Evolutionary conservation across 2,329 filamentous ascomycete species (phyloP).

Genomic region (Alternaria arborescens): DNA sequence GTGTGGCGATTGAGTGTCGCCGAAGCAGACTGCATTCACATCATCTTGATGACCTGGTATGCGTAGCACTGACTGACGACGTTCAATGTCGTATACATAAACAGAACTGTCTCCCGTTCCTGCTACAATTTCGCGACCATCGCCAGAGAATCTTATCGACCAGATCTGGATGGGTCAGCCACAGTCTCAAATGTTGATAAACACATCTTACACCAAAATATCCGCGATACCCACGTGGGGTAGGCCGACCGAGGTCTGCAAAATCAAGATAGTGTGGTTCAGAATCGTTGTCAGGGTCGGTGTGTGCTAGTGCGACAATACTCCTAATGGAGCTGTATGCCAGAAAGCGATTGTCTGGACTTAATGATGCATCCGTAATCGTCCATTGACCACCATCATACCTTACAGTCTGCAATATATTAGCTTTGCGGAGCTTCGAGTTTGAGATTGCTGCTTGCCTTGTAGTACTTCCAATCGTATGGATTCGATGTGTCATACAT

Average conservation of each 20-base stretch:
- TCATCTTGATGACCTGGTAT: slow-evolving; percentile 84
- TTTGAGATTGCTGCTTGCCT: slow-evolving; percentile 61
- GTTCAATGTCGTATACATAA: slow-evolving; percentile 92
- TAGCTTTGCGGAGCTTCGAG: slow-evolving; percentile 2
- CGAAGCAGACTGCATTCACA: slow-evolving; percentile 97
- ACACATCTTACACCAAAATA: slow-evolving; percentile 41
- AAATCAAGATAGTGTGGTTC: slow-evolving; percentile 85
- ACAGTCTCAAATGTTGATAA: neutral
- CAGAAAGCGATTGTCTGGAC: slow-evolving; percentile 88
- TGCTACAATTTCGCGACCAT: slow-evolving; percentile 88
- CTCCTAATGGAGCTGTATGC: slow-evolving; percentile 91
- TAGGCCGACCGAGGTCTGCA: slow-evolving; percentile 57
- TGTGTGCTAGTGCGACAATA: slow-evolving; percentile 84
- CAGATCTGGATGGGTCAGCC: slow-evolving; percentile 67
- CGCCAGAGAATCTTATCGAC: slow-evolving; percentile 91
- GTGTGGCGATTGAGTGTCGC: slow-evolving; percentile 86
- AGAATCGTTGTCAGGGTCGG: slow-evolving; percentile 81
- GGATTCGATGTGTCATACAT: slow-evolving; percentile 99
- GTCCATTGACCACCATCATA: slow-evolving; percentile 95
- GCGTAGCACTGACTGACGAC: slow-evolving; percentile 74
- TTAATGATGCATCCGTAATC: slow-evolving; percentile 90
- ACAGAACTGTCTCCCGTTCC: slow-evolving; percentile 82
- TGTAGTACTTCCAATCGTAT: slow-evolving; percentile 95
- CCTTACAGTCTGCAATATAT: slow-evolving; percentile 72
- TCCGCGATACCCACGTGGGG: slow-evolving; percentile 49